Percentiles rank a stretch among this genome's conserved stretches.
Evolutionary conservation across 768 basidiomycete genomes (phyloP).

Genomic region (Psilocybe cubensis): DNA sequence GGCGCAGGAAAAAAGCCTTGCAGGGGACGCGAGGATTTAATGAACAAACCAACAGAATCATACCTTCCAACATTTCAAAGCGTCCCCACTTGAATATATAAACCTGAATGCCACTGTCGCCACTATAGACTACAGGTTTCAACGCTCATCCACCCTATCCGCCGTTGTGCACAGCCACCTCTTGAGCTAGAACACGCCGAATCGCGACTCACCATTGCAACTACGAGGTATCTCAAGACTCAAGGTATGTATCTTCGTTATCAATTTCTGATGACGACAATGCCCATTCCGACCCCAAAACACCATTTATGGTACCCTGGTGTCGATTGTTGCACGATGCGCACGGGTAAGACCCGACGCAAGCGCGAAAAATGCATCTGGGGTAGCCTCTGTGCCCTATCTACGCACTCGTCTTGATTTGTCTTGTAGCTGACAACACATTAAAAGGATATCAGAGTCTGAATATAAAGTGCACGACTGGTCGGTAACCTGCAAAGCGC

Average conservation of each 20-base stretch:
- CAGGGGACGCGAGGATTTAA: no score
- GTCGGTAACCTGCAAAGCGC: not conserved
- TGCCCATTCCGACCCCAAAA: not conserved
- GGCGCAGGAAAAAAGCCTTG: no score
- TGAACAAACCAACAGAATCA: no score
- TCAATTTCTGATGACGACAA: not conserved
- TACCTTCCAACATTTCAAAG: no score
- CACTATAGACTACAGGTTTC: no score
- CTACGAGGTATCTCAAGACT: no score
- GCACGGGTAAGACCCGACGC: slow-evolving; percentile 32
- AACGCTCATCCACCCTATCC: no score
- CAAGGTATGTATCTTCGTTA: not conserved
- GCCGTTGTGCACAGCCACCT: no score
- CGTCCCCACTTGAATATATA: no score
- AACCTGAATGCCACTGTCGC: no score
- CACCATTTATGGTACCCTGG: not conserved
- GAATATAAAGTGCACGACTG: not conserved
- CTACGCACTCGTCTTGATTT: not conserved
- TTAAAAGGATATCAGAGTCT: not conserved
- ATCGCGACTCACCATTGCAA: no score
- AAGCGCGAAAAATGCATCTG: not conserved
- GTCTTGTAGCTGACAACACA: not conserved
- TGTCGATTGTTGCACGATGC: not conserved
- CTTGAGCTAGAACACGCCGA: no score
- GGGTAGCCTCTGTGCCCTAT: slow-evolving; percentile 1